Evolutionary conservation across 352 stramenopile genomes (phyloP), one percentile per base, ranked within the genome.

Genomic region (Pythium myriotylum): DNA sequence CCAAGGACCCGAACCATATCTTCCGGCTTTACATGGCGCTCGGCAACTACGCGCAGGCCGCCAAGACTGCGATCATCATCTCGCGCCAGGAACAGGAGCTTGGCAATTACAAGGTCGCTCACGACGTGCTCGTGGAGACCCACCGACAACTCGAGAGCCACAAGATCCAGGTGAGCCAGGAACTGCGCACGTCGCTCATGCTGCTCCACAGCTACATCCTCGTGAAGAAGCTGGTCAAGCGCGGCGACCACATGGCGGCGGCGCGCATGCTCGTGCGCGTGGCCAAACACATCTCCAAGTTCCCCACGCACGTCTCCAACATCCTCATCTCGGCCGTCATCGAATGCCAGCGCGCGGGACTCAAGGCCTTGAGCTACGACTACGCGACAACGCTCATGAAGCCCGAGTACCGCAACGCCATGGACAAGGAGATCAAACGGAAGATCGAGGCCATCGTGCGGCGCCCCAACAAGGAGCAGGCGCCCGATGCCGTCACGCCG

Each of bases 371-470:
- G 59, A 94, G 90, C 63, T 97, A 97, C 69, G 91, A 98, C 59
- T 98, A 95, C 69, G 94, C 94, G 7, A 92, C 80, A 17, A 92
- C 81, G 35, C 80, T 98, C 46, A 96, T 98, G 90, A 77, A 81
- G 16, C 88, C 89, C 13, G 91, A 97, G 67, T 86, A 97, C 67
- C 86, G 91, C 51, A 88, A 79, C 53, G 79, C 75, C 14, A 95
- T 95, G 58, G 87, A 95, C 74, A 94, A 92, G 53, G 83, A 96
- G 50, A 95, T 96, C 65, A 90, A 90, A 64, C 88, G 85, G 57
- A 98, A 98, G 72, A 98, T 98, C 62, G 92, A 98, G 73, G 86
- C 88, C 16, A 98, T 98, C 47, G 91, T 98, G 13, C 87, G 94
- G 29, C 84, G 85, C n/a, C 87, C 90, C 20, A 96, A 95, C 67